A percentile compares a stretch with the other conserved stretches of the same genome.
phyloP scores from a whole-genome alignment of 148 eudicot species.

The Chenopodium berlandieri region DNA sequence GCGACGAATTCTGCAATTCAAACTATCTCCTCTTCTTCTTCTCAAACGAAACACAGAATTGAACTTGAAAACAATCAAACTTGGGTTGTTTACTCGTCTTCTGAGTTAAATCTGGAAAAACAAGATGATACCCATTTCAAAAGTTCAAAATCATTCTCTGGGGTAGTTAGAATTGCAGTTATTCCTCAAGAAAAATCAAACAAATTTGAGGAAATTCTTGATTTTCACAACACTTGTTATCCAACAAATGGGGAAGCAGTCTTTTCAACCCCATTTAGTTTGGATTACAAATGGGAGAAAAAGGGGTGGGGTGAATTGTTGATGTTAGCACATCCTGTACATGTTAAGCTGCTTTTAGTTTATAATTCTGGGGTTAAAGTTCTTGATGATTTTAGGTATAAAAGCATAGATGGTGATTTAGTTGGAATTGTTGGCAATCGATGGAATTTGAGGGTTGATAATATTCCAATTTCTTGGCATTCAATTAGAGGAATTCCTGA shows the following conservation, averaged over 20 bases:
- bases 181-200: constrained; percentile 39
- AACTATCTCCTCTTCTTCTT: constrained; percentile 39
- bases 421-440: constrained; percentile 89
- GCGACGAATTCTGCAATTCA: constrained; percentile 72
- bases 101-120: constrained; percentile 42
- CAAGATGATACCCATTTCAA: constrained; percentile 41
- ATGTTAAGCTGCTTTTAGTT: constrained; percentile 44
- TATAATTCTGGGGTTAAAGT: constrained; percentile 34
- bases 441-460: constrained; percentile 64
- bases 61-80: constrained; percentile 69
- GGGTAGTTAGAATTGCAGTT: constrained; percentile 59
- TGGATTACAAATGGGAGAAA: constrained; percentile 79
- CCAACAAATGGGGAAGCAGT: constrained; percentile 60
- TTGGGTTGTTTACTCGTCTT: constrained; percentile 76
- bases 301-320: constrained; percentile 84
- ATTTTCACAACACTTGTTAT: constrained; percentile 69
- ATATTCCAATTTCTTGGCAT: constrained; percentile 79
- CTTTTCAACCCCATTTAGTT: constrained; percentile 50
- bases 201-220: constrained; percentile 46
- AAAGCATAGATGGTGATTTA: constrained; percentile 87
- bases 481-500: constrained; percentile 60
- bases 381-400: constrained; percentile 65
- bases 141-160: constrained; percentile 50
- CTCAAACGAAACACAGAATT: constrained; percentile 50
- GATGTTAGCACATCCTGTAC: constrained; percentile 87